Evolutionary conservation across 2,329 filamentous ascomycete genomes (phyloP).

Genomic region (Exophiala mesophila): DNA sequence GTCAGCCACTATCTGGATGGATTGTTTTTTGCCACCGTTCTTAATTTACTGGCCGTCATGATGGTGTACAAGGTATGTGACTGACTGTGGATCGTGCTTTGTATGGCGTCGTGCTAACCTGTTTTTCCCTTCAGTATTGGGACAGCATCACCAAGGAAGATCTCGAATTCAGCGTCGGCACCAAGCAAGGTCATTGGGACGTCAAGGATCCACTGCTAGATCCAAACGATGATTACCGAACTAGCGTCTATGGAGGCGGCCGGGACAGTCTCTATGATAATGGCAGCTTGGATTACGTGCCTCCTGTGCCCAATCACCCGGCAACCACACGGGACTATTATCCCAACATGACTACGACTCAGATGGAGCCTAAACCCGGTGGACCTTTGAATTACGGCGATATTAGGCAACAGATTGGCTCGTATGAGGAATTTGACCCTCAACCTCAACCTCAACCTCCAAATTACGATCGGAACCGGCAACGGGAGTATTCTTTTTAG

Average conservation of each 20-base stretch:
- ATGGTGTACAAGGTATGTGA: constrained; percentile 91
- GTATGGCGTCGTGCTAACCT: too few relatives aligned
- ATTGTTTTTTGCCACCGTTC: constrained; percentile 87
- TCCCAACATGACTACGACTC: constrained; percentile 12
- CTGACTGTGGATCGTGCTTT: too few relatives aligned
- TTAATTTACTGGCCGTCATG: constrained; percentile 93
- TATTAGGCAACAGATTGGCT: constrained; percentile 17
- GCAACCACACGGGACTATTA: constrained; percentile 15
- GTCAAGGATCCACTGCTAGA: constrained; percentile 85
- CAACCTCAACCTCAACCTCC: constrained; percentile 7
- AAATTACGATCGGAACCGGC: constrained; percentile 8
- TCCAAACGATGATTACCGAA: constrained; percentile 59
- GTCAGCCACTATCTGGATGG: constrained; percentile 92
- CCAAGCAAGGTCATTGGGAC: constrained; percentile 96
- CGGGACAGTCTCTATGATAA: constrained; percentile 66
- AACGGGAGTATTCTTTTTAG: constrained; percentile 20
- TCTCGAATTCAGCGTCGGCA: constrained; percentile 94
- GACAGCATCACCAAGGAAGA: constrained; percentile 98
- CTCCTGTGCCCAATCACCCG: constrained; percentile 10
- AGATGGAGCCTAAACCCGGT: constrained; percentile 13
- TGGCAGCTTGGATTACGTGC: constrained; percentile 25
- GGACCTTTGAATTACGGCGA: constrained; percentile 14
- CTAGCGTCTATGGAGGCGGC: constrained; percentile 15
- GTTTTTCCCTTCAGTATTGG: constrained; percentile 85
- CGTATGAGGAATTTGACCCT: constrained; percentile 20